Base-by-base conservation (phyloP, 176 grass and related monocot species). In the Tillandsia fasciculata region DNA sequence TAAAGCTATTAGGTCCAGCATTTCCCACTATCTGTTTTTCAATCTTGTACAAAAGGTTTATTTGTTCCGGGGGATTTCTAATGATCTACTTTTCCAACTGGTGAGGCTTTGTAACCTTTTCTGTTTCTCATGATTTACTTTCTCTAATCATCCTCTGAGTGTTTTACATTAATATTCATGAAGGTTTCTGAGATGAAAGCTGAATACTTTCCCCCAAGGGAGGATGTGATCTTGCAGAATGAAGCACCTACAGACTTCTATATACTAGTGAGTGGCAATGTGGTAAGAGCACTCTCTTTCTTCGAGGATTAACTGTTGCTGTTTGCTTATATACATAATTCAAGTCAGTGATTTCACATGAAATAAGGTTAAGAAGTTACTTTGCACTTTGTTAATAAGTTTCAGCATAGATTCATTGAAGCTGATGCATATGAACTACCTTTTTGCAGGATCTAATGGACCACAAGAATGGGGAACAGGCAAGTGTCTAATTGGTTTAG, bases 231-330 rank as follows among this genome's bases (percentile, higher is more conserved):
- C 67, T 79, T 99, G 75, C 86, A 99, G 74, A 99, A 99, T 76
- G 94, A 93, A 81, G 84, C 94, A 64, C 90, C 94, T n/a, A 93
- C 89, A 66, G 94, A 99, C 77, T 99, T 99, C 29, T 99, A 99
- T 76, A 88, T 99, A 70, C 53, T 99, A 77, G 84, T 99, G 68
- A 80, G 84, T 67, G 94, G 94, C 65, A 90, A 72, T 15, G 79
- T 66, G 84, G 94, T 92, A 87, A 87, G 66, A 12, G 54, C 11
- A 13, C 49, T 42, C 59, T 63, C 7, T 78, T 71, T 67, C 53
- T 28, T 49, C 23, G 53, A 23, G 12, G 54, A 15, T 49, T 53
- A 26, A 22, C 11, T 42, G 61, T 52, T 53, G 57, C 10, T 49
- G 27, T 10, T 49, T 27, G 5, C 10, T 1, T 2, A 11, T 20